Evolutionary conservation across 2,329 filamentous ascomycete species (phyloP).

Genomic region (Sphaceloma murrayae): DNA sequence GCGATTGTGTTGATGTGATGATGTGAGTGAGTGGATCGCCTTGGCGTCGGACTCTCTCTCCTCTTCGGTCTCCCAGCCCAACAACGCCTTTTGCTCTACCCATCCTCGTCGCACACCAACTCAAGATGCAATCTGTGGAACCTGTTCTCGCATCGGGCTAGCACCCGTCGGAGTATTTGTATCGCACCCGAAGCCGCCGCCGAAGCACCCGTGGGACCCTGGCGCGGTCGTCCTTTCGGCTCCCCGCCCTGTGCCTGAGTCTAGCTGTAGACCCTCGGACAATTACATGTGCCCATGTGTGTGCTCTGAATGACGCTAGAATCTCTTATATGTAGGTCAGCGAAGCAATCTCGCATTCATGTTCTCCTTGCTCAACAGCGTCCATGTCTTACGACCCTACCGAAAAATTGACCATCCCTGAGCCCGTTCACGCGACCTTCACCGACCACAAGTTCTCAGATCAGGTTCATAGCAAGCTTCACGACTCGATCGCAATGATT

Average conservation of each 20-base stretch:
- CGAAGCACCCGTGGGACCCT: background rate
- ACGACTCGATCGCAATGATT: slow-evolving; percentile 7
- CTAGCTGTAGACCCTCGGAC: slow-evolving; percentile 11
- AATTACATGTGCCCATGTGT: background rate
- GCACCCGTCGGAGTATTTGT: slow-evolving; percentile 1
- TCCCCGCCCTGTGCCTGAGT: slow-evolving; percentile 6
- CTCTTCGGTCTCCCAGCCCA: background rate
- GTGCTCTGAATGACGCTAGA: background rate
- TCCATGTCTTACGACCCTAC: slow-evolving; percentile 12
- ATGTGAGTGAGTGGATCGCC: background rate
- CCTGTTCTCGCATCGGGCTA: slow-evolving; percentile 11
- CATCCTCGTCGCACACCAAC: background rate
- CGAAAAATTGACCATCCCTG: background rate
- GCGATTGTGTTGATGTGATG: slow-evolving; percentile 2
- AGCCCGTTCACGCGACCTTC: background rate
- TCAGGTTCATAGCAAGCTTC: background rate
- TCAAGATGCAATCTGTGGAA: background rate
- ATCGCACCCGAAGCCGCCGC: slow-evolving; percentile 1
- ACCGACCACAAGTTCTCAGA: background rate
- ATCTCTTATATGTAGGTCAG: slow-evolving; percentile 6
- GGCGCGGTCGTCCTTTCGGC: slow-evolving; percentile 10
- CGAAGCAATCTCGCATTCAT: background rate
- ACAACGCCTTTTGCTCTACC: background rate
- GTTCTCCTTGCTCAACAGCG: background rate
- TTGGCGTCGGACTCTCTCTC: slow-evolving; percentile 10